Evolutionary conservation across 2,329 filamentous ascomycete species (phyloP), one percentile per base, ranked within the genome.

Genomic region (Lasiodiplodia theobromae): DNA sequence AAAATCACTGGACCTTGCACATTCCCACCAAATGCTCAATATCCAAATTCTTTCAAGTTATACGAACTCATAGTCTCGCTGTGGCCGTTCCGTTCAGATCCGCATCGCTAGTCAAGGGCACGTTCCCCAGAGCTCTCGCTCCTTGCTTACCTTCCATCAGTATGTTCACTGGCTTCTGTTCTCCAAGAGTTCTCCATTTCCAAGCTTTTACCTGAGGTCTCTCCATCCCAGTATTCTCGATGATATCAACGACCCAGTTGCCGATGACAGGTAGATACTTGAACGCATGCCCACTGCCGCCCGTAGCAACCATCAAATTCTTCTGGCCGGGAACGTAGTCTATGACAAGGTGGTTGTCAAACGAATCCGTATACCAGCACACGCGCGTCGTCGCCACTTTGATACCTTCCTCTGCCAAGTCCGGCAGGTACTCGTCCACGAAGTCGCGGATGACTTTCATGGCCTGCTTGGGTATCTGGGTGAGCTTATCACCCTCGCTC

Each of bases 361-460:
- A 69, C 21, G 68, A 57, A 52, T 71, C 70, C 7, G 68, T 71
- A 52, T 71, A 70, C 70, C 68, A 71, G 44, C 68, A 71, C 10
- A 58, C 25, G 6, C 69, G 31, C 25, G 63, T 58, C 18, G 25
- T 38, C 38, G 25, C 51, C 51, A 53, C 51, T 8, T 53, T 23
- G 23, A 53, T 53, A 25, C 23, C 51, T 25, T 53, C 51, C 16
- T 25, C 58, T 44, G 52, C 70, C 2, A 86, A 73, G 52, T 85
- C 83, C 0, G 84, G 84, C 2, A 86, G 73, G 67, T 81, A 81
- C 7, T 79, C 75, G 23, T 77, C 71, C 0, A 84, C 57, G 60
- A 85, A 83, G 0, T 54, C 66, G 4, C 73, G 60, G 66, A 80
- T 70, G 2, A 76, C 75, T 4, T 68, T 63, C 21, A 73, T 44